Base-by-base conservation (phyloP, 306 rosid genomes). In the Casuarina cunninghamiana region DNA sequence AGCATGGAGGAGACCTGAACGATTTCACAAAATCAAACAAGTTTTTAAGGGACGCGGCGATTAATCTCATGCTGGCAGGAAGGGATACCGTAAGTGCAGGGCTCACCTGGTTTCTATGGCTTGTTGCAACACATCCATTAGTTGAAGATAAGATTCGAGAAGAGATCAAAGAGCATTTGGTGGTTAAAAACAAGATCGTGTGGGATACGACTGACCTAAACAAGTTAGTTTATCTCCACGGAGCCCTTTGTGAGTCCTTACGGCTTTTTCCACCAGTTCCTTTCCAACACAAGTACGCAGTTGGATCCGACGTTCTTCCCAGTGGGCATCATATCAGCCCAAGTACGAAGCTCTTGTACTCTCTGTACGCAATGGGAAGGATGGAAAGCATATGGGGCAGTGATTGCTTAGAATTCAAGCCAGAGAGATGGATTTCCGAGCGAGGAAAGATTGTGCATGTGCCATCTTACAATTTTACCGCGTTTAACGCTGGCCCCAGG, bases 381-480 rank as follows among this genome's bases (percentile, higher is more conserved):
- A 80, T 80, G 84, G 69, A 60, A 53, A 37, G 44, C 1, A 77
- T 84, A 2, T 80, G 84, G 84, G 84, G 84, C 2, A 26, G 60
- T 26, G 85, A 84, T 45, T 76, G 80, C 49, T 37, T 19, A 6
- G 84, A 84, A 41, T 84, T 80, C 71, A 84, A 81, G 80, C 84
- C 87, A 2, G 84, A 80, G 82, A 57, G 87, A 21, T 84, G 87
- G 87, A 76, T 84, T 11, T 65, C 79, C 0, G 77, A 73, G 57
- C 50, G 26, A 53, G 83, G 77, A 4, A 51, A 50, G 45, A 37
- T 68, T 0, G 65, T 69, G 13, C 53, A 78, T 8, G 79, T 73
- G 5, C 80, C 87, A 2, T 70, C 84, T 10, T 79, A 84, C 69
- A 84, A 80, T 42, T 84, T 77, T 60, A 26, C 53, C 2, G 78